phyloP scores from a whole-genome alignment of 495 filamentous ascomycete genomes.

The Zalerion maritima region DNA sequence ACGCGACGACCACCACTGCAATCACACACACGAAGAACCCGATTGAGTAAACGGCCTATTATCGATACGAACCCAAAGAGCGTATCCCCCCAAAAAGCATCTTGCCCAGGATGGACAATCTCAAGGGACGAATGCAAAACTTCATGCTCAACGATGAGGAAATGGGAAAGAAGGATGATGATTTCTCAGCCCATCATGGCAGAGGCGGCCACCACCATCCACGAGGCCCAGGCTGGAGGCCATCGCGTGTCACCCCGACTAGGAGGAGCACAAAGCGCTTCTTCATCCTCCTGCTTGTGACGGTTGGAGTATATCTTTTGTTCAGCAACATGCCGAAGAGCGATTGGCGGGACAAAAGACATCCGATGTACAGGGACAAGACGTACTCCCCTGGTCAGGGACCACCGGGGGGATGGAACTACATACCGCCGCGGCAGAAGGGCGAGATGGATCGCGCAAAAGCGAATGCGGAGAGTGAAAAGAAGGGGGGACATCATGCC shows the following conservation, averaged over 20 bases:
- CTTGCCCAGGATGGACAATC: conserved; percentile 1
- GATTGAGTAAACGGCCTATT: no score
- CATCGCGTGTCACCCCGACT: conserved; percentile 17
- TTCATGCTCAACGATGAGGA: conserved; percentile 29
- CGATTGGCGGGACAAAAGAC: no score
- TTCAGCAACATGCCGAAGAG: conserved; percentile 29
- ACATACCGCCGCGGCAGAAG: no score
- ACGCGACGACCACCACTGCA: no score
- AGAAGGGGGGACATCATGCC: no score
- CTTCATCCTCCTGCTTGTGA: conserved; percentile 15
- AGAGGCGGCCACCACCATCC: conserved; percentile 14
- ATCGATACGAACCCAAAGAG: no score
- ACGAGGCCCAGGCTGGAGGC: conserved; percentile 16
- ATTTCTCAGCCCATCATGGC: conserved; percentile 22
- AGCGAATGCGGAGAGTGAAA: conserved; percentile 1
- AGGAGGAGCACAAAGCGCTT: conserved; percentile 26
- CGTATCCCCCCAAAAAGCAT: no score
- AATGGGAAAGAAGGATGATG: conserved; percentile 35
- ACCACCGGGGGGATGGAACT: no score
- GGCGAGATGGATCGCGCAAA: no score
- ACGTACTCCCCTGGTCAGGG: no score
- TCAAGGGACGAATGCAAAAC: conserved; percentile 20
- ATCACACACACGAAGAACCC: no score
- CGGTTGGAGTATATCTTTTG: conserved; percentile 24
- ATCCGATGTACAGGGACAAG: no score